Base-by-base conservation (phyloP, 2,329 filamentous ascomycete genomes). In the Alternaria ethzedia region DNA sequence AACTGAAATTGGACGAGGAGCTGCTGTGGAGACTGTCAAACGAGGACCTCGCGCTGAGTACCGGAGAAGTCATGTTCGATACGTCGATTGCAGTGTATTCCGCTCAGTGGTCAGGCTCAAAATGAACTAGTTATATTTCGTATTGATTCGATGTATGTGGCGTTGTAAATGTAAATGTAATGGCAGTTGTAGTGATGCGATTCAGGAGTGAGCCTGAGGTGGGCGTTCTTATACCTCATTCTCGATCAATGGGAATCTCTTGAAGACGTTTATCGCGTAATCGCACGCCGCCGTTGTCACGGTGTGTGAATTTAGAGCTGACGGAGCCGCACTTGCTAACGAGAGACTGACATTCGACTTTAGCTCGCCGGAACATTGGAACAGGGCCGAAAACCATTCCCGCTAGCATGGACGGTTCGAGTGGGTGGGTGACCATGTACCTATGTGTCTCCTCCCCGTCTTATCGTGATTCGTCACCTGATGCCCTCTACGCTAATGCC, bases 241-340 rank as follows among this genome's bases (percentile, higher is more conserved):
- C 30, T 28, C n/a, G 32, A 51, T 28, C 47, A 59, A 25, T 36
- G 44, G 52, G 59, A 26, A 23, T 26, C 41, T 52, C n/a, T 46
- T 54, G 15, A 43, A 49, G 21, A 43, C 46, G 28, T 26, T 25
- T 25, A 58, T 59, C 55, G 47, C 57, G 41, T 58, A 50, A 51
- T 62, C 47, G 49, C 59, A 47, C 20, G 41, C 50, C 47, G 47
- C 55, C 41, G 47, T 59, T 21, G 59, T 59, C 49, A 52, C 26
- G 12, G 49, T 54, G 49, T 54, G 64, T 63, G 66, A 69, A 66
- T 68, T 63, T 70, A 63, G 64, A 69, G 68, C 65, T 78, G 71
- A 78, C 73, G 70, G 74, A 75, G 74, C 71, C 74, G 70, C 71
- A 74, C 66, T 66, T 64, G 67, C 68, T 68, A 59, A 55, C 49